Percentiles rank a stretch among this genome's conserved stretches.
Evolutionary conservation across 345 rosid genomes (phyloP).

Genomic region (Pugionium dolabratum): DNA sequence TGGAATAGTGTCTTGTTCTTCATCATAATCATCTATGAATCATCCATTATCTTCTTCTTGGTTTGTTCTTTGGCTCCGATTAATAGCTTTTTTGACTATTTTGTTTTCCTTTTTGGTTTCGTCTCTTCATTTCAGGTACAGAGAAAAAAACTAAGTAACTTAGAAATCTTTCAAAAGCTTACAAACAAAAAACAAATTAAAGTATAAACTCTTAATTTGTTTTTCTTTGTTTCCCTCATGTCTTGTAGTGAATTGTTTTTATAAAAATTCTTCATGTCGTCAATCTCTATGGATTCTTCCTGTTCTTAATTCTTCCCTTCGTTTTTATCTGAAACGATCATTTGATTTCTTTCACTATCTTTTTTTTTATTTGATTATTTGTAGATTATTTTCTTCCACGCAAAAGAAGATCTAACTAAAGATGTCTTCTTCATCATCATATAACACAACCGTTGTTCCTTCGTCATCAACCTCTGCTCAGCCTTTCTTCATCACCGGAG

Average conservation of each 20-base stretch:
- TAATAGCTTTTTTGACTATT: slow-evolving; percentile 33
- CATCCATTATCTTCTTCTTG: slow-evolving; percentile 53
- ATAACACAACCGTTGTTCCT: slow-evolving; percentile 36
- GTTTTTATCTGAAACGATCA: slow-evolving; percentile 37
- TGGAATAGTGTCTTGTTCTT: slow-evolving; percentile 31
- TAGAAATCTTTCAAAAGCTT: slow-evolving; percentile 25
- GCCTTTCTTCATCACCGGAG: slow-evolving; percentile 42
- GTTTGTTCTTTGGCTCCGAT: slow-evolving; percentile 39
- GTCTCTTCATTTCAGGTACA: slow-evolving; percentile 50
- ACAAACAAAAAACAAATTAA: slow-evolving; percentile 27
- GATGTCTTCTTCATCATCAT: slow-evolving; percentile 52
- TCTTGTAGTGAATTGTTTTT: slow-evolving; percentile 41
- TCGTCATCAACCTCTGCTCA: slow-evolving; percentile 41
- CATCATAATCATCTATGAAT: slow-evolving; percentile 33
- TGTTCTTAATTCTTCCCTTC: slow-evolving; percentile 39
- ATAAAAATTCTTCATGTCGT: slow-evolving; percentile 39
- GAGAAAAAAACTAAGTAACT: background rate
- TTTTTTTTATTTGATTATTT: slow-evolving; percentile 10
- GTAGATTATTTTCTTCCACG: slow-evolving; percentile 35
- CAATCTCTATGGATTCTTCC: slow-evolving; percentile 44
- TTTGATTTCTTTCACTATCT: slow-evolving; percentile 17
- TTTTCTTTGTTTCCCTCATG: slow-evolving; percentile 36
- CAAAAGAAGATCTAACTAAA: slow-evolving; percentile 34
- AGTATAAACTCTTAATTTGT: slow-evolving; percentile 26
- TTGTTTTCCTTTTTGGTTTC: slow-evolving; percentile 42